A percentile compares a stretch with the other conserved stretches of the same genome.
Conservation (phyloP, 257 asterid genomes). For the Solanum corneliomulleri region DNA sequence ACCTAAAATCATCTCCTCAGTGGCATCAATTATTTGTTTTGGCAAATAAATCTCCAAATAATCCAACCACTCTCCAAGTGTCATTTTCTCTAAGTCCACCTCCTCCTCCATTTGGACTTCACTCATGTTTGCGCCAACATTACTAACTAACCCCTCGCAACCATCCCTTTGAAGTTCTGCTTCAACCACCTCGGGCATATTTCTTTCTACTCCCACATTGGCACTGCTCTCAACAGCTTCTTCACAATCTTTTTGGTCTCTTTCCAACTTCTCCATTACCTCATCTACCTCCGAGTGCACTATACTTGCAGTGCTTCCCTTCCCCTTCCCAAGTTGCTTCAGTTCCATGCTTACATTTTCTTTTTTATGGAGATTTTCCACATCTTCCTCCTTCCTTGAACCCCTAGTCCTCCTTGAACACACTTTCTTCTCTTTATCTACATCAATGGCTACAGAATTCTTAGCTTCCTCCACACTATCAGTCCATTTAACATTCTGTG, state of each 20-base stretch:
- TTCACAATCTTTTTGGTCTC: slow-evolving; percentile 9
- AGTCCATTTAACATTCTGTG: neutral
- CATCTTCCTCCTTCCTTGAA: slow-evolving; percentile 15
- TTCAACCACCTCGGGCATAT: neutral
- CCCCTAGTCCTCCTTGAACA: slow-evolving; percentile 27
- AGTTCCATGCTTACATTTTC: neutral
- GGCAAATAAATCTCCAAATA: slow-evolving; percentile 42
- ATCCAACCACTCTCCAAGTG: slow-evolving; percentile 58
- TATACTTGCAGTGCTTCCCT: neutral
- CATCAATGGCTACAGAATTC: neutral
- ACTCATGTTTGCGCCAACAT: slow-evolving; percentile 15
- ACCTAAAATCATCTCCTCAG: slow-evolving; percentile 50
- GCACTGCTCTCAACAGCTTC: neutral
- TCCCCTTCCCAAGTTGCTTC: neutral
- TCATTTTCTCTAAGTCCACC: slow-evolving; percentile 50
- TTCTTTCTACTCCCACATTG: neutral
- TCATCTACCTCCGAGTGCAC: neutral
- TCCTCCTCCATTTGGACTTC: neutral
- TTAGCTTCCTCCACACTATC: neutral
- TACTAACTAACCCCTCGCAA: slow-evolving; percentile 12
- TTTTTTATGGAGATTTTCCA: neutral
- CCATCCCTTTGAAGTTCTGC: neutral
- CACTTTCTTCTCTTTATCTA: slow-evolving; percentile 5
- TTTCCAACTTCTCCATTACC: slow-evolving; percentile 18
- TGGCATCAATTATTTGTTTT: slow-evolving; percentile 43